These are phyloP conservation scores for Prunus campanulata DNA, from an alignment of 306 rosid species.

Conservation along the genomic window DNA sequence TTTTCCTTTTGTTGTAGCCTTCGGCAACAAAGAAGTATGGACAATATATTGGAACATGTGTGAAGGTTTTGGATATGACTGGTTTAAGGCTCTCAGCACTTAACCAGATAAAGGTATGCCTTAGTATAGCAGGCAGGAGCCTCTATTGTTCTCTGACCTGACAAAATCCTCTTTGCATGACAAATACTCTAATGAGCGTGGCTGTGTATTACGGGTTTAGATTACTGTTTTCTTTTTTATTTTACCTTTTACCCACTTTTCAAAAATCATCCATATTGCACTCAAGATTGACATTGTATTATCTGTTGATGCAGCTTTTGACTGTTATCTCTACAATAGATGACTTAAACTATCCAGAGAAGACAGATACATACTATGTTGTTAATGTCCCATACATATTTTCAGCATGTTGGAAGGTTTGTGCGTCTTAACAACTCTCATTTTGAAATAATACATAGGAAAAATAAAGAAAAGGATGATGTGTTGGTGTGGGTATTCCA, in stretches of 20 bases:
- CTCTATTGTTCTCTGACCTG: neutral
- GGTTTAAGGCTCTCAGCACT: slow-evolving; percentile 86
- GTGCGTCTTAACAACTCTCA: slow-evolving; percentile 6
- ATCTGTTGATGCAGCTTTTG: slow-evolving; percentile 64
- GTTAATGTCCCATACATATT: slow-evolving; percentile 87
- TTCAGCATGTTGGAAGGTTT: slow-evolving; percentile 99
- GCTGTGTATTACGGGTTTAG: neutral
- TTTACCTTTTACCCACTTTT: neutral
- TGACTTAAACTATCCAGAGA: slow-evolving; percentile 97
- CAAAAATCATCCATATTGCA: neutral
- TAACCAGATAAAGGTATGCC: slow-evolving; percentile 74
- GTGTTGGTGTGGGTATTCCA: neutral
- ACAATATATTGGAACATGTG: slow-evolving; percentile 69
- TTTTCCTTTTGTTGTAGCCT: slow-evolving; percentile 54
- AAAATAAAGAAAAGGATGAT: neutral
- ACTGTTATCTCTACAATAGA: slow-evolving; percentile 85
- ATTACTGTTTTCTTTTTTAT: neutral
- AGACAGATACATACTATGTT: slow-evolving; percentile 81
- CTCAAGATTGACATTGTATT: slow-evolving; percentile 26
- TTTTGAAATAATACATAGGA: neutral
- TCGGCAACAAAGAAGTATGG: slow-evolving; percentile 67
- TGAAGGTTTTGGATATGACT: slow-evolving; percentile 94
- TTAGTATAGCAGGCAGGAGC: neutral
- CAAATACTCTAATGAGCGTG: neutral
- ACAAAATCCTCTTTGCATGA: neutral